These are phyloP conservation scores for Lachnellula cervina DNA, from an alignment of 2,329 filamentous ascomycete species.

Conservation along the genomic window DNA sequence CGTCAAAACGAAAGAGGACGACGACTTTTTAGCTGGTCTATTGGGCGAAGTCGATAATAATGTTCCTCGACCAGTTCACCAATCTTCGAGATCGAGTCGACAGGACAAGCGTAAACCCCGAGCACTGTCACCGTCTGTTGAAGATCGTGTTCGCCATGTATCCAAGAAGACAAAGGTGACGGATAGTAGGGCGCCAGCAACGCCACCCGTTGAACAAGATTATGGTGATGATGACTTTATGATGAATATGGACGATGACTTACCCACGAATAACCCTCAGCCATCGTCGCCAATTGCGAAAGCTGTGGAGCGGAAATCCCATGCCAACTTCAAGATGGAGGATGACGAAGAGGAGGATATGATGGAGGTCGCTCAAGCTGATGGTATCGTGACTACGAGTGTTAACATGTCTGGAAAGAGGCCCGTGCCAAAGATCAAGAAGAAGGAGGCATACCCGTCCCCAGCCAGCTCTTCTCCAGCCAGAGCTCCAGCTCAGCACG, in stretches of 20 bases:
- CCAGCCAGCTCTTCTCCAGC: constrained; percentile 74
- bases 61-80: constrained; percentile 56
- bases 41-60: constrained; percentile 86
- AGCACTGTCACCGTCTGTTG: constrained; percentile 69
- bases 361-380: constrained; percentile 79
- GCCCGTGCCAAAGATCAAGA: constrained; percentile 66
- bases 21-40: constrained; percentile 78
- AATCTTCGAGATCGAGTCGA: constrained; percentile 60
- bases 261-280: constrained; percentile 80
- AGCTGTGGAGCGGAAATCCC: constrained; percentile 66
- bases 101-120: constrained; percentile 75
- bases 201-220: constrained; percentile 41
- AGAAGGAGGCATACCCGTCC: constrained; percentile 58
- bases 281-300: constrained; percentile 85
- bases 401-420: constrained; percentile 83
- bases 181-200: constrained; percentile 45
- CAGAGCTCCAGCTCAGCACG: constrained; percentile 51
- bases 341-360: constrained; percentile 72
- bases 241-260: constrained; percentile 54
- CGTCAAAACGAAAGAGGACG: constrained; percentile 78
- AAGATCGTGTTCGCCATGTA: constrained; percentile 43
- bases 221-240: constrained; percentile 55
- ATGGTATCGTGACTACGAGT: constrained; percentile 63
- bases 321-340: constrained; percentile 52
- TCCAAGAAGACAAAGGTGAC: constrained; percentile 54